Evolutionary conservation across 2,329 filamentous ascomycete genomes (phyloP), one percentile per base, ranked within the genome.

Genomic region (Aspergillus sojae): DNA sequence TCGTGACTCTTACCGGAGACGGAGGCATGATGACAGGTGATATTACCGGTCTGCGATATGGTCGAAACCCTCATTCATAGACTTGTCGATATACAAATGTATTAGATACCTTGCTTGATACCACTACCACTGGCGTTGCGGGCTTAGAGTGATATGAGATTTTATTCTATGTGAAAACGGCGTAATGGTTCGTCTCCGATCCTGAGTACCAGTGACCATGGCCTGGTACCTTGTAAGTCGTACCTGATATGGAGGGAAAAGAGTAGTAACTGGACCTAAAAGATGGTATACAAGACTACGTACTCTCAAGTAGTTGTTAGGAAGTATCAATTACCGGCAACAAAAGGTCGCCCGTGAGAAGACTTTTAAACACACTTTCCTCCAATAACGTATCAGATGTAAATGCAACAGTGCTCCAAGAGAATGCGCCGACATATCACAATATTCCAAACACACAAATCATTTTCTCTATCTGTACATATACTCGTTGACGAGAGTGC

Each of bases 1-100:
- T 59, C 72, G 70, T 28, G 70, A 74, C 57, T 76, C 74, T 58
- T 67, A 72, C 57, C 71, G 73, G 46, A 72, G 73, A 58, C 68
- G 71, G 34, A 73, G 71, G 53, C 66, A 74, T 54, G 69, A 74
- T 66, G 72, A 72, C 64, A 57, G 57, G 66, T 67, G 48, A 63
- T 52, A 32, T 34, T 26, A 14, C 6, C 34, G 26, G 21, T 48
- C 48, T 16, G 30, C 4, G 5, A 39, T 19, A 12, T 1, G n/a
- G 34, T 9, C 16, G n/a, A 34, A 16, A 19, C 28, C 19, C 36
- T 30, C 32, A 39, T 55, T 55, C 12, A 23, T 39, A 26, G 21
- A 56, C 23, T 19, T 41, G 21, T 19, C 32, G 19, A 23, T 21
- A 61, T 53, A 43, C 39, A 39, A 28, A 48, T 48, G 45, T 58